These are phyloP conservation scores for Pseudogymnoascus sp. DNA, from an alignment of 2,329 filamentous ascomycete genomes.

Conservation along the genomic window DNA sequence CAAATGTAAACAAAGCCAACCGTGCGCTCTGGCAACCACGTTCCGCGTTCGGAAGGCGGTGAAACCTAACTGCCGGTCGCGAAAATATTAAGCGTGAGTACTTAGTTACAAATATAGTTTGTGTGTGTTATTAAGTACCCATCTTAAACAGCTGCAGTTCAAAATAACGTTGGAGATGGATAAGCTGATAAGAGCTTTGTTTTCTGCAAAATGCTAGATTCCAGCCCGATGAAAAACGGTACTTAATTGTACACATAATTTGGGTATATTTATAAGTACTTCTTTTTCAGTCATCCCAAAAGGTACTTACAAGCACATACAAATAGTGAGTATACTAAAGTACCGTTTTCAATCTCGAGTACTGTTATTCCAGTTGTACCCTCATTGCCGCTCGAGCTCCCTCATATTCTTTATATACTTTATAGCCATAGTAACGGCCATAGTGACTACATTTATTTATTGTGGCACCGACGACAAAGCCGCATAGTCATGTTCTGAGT, in stretches of 20 bases:
- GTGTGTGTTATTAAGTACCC: neutral
- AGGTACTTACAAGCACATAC: neutral
- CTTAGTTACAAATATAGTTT: neutral
- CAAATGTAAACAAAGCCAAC: constrained; percentile 5
- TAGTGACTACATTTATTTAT: neutral
- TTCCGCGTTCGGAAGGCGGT: constrained; percentile 1
- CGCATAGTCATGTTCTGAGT: neutral
- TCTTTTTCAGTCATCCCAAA: neutral
- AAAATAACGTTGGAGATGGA: neutral
- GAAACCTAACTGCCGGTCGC: neutral
- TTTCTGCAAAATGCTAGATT: neutral
- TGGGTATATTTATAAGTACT: neutral
- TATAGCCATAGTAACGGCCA: neutral
- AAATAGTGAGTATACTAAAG: neutral
- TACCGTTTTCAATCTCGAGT: neutral
- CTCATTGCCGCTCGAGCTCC: neutral
- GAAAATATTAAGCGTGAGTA: neutral
- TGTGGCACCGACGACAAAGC: neutral
- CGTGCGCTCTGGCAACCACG: constrained; percentile 5
- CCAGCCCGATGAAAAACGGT: neutral
- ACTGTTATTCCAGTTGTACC: neutral
- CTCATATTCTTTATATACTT: neutral
- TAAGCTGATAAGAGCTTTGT: constrained; percentile 2
- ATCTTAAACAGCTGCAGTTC: neutral
- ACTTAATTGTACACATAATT: neutral